Base-by-base conservation (phyloP, 192 early-diverging fungal genomes). In the Rhizophagus clarus region DNA sequence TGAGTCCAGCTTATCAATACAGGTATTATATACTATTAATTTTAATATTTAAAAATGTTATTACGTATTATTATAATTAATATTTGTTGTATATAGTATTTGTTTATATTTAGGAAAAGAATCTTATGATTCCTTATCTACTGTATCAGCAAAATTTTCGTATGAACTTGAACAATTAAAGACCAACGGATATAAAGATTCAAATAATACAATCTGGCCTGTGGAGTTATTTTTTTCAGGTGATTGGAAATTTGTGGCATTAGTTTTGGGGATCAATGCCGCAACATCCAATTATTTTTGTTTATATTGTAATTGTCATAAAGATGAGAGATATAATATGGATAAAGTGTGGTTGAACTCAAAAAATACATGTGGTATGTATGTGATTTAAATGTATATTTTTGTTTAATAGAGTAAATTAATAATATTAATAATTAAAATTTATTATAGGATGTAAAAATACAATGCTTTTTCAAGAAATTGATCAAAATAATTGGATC, bases 221-320 rank as follows among this genome's bases (percentile, higher is more conserved):
- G 12, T 71, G 24, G 69, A 71, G 10, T 71, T 71, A 24, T 71
- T 9, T 24, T 42, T 71, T 71, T 31, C 69, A 26, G 69, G 12
- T 22, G 69, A 71, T 47, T 45, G 40, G 69, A 71, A 71, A 71
- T 71, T 31, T 24, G 22, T 71, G 2, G 14, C 15, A 42, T 42
- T 71, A 24, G 37, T 71, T 71, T 24, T 42, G 14, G 69, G 20
- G 47, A 71, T 71, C 3, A 71, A 71, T 42, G 69, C 2, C 17
- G 15, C 69, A 17, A 71, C 37, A 10, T 42, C 20, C 0, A 45
- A 71, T 42, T 71, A 45, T 24, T 71, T 71, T 42, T 71, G 69
- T 45, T 45, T 71, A n/a, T 71, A 9, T 24, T 71, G 37, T 71
- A 24, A 71, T n/a, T 71, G 69, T n/a, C 22, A 37, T n/a, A 71